Conservation (phyloP, 1,139 yeast genomes). For the Yamadazyma buinensis region DNA sequence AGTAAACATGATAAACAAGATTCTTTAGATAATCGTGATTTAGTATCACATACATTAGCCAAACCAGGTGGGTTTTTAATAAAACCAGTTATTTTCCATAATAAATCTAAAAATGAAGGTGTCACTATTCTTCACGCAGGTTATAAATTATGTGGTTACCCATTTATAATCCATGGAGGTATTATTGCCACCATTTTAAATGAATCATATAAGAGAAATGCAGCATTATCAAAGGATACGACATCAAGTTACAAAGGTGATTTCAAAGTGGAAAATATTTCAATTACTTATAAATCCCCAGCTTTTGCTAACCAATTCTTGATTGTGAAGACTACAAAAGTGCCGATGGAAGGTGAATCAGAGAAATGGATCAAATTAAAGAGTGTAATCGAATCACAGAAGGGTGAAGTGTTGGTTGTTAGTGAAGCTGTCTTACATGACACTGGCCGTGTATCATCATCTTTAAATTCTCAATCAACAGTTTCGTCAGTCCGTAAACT, state of each 20-base stretch:
- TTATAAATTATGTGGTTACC: constrained; percentile 77
- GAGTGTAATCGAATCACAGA: constrained; percentile 31
- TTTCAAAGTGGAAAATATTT: constrained; percentile 47
- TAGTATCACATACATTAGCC: constrained; percentile 33
- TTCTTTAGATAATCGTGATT: constrained; percentile 8
- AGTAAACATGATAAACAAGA: constrained; percentile 15
- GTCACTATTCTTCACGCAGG: constrained; percentile 77
- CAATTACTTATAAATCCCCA: constrained; percentile 64
- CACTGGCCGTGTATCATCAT: too few species aligned
- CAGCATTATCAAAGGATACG: constrained; percentile 36
- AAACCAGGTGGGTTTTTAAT: constrained; percentile 77
- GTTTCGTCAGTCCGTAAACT: too few species aligned
- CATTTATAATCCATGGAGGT: constrained; percentile 88
- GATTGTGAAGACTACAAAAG: constrained; percentile 52
- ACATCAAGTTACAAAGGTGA: constrained; percentile 35
- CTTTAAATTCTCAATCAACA: constrained; percentile 23
- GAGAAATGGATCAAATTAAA: constrained; percentile 24
- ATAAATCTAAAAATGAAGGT: constrained; percentile 49
- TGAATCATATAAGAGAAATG: constrained; percentile 64
- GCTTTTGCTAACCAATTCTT: constrained; percentile 79
- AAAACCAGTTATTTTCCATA: constrained; percentile 68
- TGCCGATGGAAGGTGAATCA: constrained; percentile 20
- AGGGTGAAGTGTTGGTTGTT: constrained; percentile 35
- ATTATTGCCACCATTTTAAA: constrained; percentile 78
- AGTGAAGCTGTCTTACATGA: constrained; percentile 36